Evolutionary conservation across 305 asterid genomes (phyloP), one percentile per base, ranked within the genome.

Genomic region (Fraxinus platypoda): DNA sequence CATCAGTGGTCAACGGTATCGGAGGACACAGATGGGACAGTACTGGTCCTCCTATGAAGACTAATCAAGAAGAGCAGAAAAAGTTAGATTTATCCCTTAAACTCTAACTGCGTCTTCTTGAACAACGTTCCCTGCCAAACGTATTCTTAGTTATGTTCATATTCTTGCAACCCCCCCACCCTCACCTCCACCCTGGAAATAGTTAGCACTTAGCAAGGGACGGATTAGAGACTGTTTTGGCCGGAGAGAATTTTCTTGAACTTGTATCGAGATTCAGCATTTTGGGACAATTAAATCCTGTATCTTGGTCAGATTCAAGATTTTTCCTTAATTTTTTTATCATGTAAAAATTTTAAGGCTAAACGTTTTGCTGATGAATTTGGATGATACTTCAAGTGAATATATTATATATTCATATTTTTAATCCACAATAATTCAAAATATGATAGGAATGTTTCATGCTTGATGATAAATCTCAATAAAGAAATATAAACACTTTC

Each of bases 51-150:
- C 78, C 37, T 57, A 62, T 86, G 81, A 88, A 83, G 72, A 46
- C 62, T 59, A 86, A 84, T 80, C 87, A 79, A 81, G 93, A 89
- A 6, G 91, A 89, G 78, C 76, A 88, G 26, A 88, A 87, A 84
- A 90, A 82, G 76, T 88, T 93, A 84, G 98, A 94, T 77, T 90
- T 94, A 82, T 89, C 98, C 43, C 96, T 94, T 35, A 93, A 87
- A 88, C 94, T 94, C 70, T 88, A 70, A 62, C 25, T 70, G 30
- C 30, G 2, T 64, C 31, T 34, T 37, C 33, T 68, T 17, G 13
- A 57, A 57, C 11, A 57, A 19, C 21, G 3, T 17, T 38, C 46
- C 46, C 46, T 38, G 12, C 54, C 5, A 43, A 43, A 43, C 54
- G 4, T 43, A 41, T 11, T 3, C 4, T 43, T 43, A 43, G 54